Evolutionary conservation across 331 rosid species (phyloP).

Genomic region (Erythrophleum ivorense): DNA sequence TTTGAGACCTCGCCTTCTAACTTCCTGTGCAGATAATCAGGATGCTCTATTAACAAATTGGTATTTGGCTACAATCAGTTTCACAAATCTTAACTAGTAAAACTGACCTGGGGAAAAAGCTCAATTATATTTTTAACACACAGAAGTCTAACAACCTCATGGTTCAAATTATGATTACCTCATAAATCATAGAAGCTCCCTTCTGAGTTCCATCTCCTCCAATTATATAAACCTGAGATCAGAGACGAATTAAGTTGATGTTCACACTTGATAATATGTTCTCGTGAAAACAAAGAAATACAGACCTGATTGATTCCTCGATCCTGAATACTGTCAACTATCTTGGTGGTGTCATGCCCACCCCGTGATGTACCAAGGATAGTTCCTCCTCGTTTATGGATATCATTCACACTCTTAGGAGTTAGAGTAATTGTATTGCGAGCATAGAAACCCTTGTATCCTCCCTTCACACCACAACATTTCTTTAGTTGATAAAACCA

Average conservation of each 20-base stretch:
- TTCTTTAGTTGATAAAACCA: not conserved
- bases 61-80: slow-evolving; percentile 23
- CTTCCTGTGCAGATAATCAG: slow-evolving; percentile 59
- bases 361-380: slow-evolving; percentile 84
- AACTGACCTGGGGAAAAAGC: not conserved
- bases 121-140: slow-evolving; percentile 13
- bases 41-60: slow-evolving; percentile 27
- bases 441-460: slow-evolving; percentile 86
- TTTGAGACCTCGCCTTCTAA: slow-evolving; percentile 76
- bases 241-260: slow-evolving; percentile 7
- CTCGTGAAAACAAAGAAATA: slow-evolving; percentile 17
- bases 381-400: slow-evolving; percentile 93
- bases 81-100: not conserved
- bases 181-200: slow-evolving; percentile 73
- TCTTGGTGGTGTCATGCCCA: slow-evolving; percentile 80
- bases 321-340: slow-evolving; percentile 90
- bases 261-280: slow-evolving; percentile 9
- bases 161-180: slow-evolving; percentile 52
- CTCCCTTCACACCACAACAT: slow-evolving; percentile 64
- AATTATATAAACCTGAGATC: slow-evolving; percentile 73
- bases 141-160: not conserved
- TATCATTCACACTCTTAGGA: slow-evolving; percentile 77
- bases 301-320: slow-evolving; percentile 83
- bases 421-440: slow-evolving; percentile 67
- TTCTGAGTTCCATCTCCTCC: slow-evolving; percentile 96